These are phyloP conservation scores for Emericellopsis terricola DNA, from an alignment of 495 filamentous ascomycete genomes.

Conservation along the genomic window DNA sequence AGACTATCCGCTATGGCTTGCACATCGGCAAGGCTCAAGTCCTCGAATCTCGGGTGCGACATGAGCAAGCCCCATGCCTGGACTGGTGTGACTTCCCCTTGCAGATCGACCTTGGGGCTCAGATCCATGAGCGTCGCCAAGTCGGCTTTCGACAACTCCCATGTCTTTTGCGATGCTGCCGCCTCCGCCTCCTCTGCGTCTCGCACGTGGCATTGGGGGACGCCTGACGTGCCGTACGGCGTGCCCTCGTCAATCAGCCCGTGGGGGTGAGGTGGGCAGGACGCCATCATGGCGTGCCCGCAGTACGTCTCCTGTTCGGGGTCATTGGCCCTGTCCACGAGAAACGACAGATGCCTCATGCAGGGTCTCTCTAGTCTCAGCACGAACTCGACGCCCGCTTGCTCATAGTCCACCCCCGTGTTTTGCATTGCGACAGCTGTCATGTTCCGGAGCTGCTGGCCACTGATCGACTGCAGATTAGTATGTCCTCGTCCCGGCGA, in stretches of 20 bases:
- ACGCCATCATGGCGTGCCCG: slow-evolving; percentile 81
- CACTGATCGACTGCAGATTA: slow-evolving; percentile 16
- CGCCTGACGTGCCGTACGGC: slow-evolving; percentile 33
- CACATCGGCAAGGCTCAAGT: slow-evolving; percentile 52
- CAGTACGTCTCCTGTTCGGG: slow-evolving; percentile 30
- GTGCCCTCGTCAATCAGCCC: slow-evolving; percentile 25
- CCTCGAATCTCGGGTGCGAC: slow-evolving; percentile 44
- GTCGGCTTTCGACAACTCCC: slow-evolving; percentile 54
- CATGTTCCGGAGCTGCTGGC: slow-evolving; percentile 13
- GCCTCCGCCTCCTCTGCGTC: slow-evolving; percentile 21
- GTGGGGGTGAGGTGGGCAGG: slow-evolving; percentile 53
- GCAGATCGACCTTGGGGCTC: slow-evolving; percentile 65
- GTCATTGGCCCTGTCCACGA: slow-evolving; percentile 39
- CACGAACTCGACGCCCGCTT: slow-evolving; percentile 89
- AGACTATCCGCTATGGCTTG: slow-evolving; percentile 54
- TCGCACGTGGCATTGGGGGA: slow-evolving; percentile 15
- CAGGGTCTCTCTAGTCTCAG: slow-evolving; percentile 90
- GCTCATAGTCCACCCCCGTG: slow-evolving; percentile 54
- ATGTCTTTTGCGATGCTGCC: slow-evolving; percentile 30
- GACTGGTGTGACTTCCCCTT: slow-evolving; percentile 91
- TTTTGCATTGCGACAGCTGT: slow-evolving; percentile 7
- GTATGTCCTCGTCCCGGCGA: slow-evolving; percentile 10
- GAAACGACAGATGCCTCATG: slow-evolving; percentile 80
- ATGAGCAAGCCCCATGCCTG: slow-evolving; percentile 82
- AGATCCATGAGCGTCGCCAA: slow-evolving; percentile 67